Base-by-base conservation (phyloP, 2,329 filamentous ascomycete species). In the Talaromyces verruculosus region DNA sequence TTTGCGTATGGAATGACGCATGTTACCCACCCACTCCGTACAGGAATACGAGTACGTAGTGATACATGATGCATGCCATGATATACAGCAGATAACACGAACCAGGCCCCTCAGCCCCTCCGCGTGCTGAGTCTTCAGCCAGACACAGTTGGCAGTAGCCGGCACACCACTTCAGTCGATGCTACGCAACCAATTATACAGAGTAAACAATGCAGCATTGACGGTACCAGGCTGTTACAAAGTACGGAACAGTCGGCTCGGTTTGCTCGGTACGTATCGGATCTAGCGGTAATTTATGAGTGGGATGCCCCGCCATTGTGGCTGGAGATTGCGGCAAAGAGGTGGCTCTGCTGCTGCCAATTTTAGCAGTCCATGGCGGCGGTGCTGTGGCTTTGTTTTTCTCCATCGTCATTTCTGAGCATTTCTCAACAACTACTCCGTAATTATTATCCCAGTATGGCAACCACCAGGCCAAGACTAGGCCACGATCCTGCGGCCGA, bases 51-150 rank as follows among this genome's bases (percentile, higher is more conserved):
- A 30, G 15, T 2, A 53, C 49, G 49, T 1, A n/a, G 25, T 53
- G n/a, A 53, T 53, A 53, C 33, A 37, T 37, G 19, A 37, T 22
- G 11, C 53, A 35, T 22, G 17, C 53, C 53, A 53, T 15, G 1
- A 17, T 8, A 37, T 30, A 53, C 49, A 10, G 47, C 15, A 11
- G 28, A n/a, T 25, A 53, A n/a, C 49, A 33, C 49, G 28, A 55
- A 55, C 51, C 51, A 55, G 17, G n/a, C 51, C 51, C 17, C 51
- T 55, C 53, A 57, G 53, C 53, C 33, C 53, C 17, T 55, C 51
- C 53, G 25, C 53, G 53, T 57, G 53, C 11, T 8, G 37, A n/a
- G 49, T 53, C 15, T n/a, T 19, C 15, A 22, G n/a, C 11, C 10
- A 22, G n/a, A 19, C 17, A 57, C 10, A 13, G 22, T 6, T 13